phyloP scores from a whole-genome alignment of 345 rosid genomes.

The Eutrema yunnanense region DNA sequence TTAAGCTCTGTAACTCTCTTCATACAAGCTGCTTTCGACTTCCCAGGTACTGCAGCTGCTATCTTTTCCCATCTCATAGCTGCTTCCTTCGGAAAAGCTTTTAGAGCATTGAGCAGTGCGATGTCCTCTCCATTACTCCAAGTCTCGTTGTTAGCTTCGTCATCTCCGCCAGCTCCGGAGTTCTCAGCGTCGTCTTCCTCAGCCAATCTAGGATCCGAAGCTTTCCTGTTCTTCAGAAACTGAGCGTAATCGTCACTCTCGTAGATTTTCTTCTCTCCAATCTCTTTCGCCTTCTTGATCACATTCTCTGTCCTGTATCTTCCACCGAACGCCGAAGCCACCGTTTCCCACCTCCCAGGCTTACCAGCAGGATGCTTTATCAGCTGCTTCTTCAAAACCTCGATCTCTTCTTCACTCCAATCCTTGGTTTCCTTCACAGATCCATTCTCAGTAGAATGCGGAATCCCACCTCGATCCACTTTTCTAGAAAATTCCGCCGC shows the following conservation, averaged over 20 bases:
- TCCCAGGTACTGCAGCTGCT: conserved; percentile 81
- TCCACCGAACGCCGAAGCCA: conserved; percentile 68
- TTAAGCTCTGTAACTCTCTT: conserved; percentile 82
- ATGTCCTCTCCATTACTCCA: conserved; percentile 82
- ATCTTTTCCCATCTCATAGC: conserved; percentile 97
- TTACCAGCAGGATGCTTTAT: conserved; percentile 79
- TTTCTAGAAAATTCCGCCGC: conserved; percentile 23
- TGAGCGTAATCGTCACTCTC: conserved; percentile 62
- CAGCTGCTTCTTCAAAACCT: conserved; percentile 72
- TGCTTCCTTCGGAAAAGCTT: conserved; percentile 69
- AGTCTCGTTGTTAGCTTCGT: neutral
- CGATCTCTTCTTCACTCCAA: conserved; percentile 75
- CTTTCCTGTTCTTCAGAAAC: conserved; percentile 84
- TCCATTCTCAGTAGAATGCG: conserved; percentile 18
- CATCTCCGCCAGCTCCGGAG: conserved; percentile 22
- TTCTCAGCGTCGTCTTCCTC: conserved; percentile 17
- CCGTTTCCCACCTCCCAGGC: conserved; percentile 77
- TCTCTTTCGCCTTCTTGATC: conserved; percentile 71
- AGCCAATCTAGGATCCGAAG: conserved; percentile 45
- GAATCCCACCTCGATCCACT: conserved; percentile 18
- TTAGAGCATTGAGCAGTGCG: conserved; percentile 84
- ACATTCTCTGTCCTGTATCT: conserved; percentile 61
- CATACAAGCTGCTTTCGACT: conserved; percentile 71
- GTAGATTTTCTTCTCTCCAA: conserved; percentile 60
- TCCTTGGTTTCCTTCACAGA: conserved; percentile 37